These are phyloP conservation scores for Umbellularia californica DNA, from an alignment of 164 flowering plant species.

Conservation along the genomic window DNA sequence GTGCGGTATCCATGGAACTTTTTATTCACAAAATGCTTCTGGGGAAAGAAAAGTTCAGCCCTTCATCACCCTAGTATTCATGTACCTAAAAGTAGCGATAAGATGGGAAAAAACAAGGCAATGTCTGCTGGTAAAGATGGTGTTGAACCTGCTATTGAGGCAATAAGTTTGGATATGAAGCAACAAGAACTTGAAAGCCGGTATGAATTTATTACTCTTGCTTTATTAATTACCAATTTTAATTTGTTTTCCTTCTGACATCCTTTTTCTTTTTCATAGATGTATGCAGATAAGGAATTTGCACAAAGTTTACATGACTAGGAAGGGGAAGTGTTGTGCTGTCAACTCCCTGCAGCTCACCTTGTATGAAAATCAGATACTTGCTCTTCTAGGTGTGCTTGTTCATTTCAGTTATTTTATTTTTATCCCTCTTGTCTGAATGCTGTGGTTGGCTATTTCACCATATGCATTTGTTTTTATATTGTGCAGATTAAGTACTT, in stretches of 20 bases:
- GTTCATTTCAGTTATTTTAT: not conserved
- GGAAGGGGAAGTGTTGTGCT: conserved; percentile 75
- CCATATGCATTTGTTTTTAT: not conserved
- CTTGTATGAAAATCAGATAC: conserved; percentile 94
- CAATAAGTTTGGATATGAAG: conserved; percentile 95
- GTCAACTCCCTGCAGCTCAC: conserved; percentile 78
- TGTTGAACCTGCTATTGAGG: conserved; percentile 49
- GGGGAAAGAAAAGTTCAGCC: conserved; percentile 33
- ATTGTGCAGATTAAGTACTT: not conserved
- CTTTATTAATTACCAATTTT: not conserved
- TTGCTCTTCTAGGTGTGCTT: conserved; percentile 83
- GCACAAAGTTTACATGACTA: conserved; percentile 65
- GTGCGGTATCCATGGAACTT: conserved; percentile 58
- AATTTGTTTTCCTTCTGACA: conserved; percentile 6
- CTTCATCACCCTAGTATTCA: conserved; percentile 19
- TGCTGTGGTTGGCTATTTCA: conserved; percentile 2
- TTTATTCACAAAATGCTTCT: conserved; percentile 36
- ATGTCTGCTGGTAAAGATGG: conserved; percentile 20
- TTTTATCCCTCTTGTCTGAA: not conserved
- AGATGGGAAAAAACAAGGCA: conserved; percentile 14
- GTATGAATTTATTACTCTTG: conserved; percentile 26
- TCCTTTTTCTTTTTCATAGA: conserved; percentile 29
- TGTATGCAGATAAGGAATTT: conserved; percentile 86
- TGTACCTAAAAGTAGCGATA: conserved; percentile 24
- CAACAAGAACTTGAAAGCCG: conserved; percentile 91